Base-by-base conservation (phyloP, 2,329 filamentous ascomycete genomes). In the Claviceps arundinis region DNA sequence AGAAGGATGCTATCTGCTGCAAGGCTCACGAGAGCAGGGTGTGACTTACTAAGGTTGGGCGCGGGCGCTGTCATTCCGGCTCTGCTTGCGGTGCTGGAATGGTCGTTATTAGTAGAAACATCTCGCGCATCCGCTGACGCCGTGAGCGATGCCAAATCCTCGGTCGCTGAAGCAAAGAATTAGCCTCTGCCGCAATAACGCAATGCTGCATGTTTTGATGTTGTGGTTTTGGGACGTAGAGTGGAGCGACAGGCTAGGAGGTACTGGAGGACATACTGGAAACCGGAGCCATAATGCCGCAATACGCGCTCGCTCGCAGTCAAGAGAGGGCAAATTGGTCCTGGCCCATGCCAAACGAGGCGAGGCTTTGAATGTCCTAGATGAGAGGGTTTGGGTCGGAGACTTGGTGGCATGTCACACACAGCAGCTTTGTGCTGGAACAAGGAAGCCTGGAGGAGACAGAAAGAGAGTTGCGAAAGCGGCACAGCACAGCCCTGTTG, bases 331-430 rank as follows among this genome's bases (percentile, higher is more conserved):
- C 22, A 16, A 41, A 5, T 26, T 24, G 47, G 42, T 40, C 42
- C 49, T 38, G 42, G 3, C 41, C 26, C 49, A 50, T 50, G 44
- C 49, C 49, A 22, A 40, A 30, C 16, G 16, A 37, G 6, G 19
- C 6, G 41, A 11, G 41, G 41, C 37, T 11, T 41, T 40, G 17
- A 11, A 50, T 37, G 40, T 9, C 8, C 26, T 22, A n/a, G 26
- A 44, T 22, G n/a, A n/a, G 17, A 44, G 11, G 24, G 13, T n/a
- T 34, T 16, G 5, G 17, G 43, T 50, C 11, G 40, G 16, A 26
- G 13, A 37, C 11, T 50, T 19, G 48, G 26, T 26, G 41, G 43
- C 49, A 50, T 50, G 49, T 37, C 34, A 43, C 34, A 50, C 47
- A 49, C 22, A 22, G 24, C 48, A 43, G 40, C 9, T n/a, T 30